These are phyloP conservation scores for Xylaria sp. DNA, from an alignment of 2,329 filamentous ascomycete genomes.

Conservation along the genomic window DNA sequence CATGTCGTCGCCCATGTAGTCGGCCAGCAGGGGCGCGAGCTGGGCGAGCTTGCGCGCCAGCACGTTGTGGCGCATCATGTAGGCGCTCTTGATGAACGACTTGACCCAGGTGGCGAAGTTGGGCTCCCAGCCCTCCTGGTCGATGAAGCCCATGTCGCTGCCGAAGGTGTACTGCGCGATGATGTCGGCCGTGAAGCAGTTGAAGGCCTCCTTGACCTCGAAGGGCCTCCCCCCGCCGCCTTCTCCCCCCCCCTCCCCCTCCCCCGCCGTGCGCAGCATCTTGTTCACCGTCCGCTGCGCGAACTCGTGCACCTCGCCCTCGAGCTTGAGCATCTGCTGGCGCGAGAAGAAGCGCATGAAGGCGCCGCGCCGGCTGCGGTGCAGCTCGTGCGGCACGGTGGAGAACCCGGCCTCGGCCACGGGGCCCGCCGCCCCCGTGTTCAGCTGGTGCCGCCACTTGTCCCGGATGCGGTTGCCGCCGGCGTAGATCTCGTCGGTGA, in stretches of 20 bases:
- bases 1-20: slow-evolving; percentile 28
- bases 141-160: slow-evolving; percentile 28
- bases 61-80: slow-evolving; percentile 27
- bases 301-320: slow-evolving; percentile 24
- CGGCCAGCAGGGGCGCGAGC: slow-evolving; percentile 20
- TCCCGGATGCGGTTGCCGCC: slow-evolving; percentile 23
- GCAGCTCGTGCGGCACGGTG: slow-evolving; percentile 31
- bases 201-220: slow-evolving; percentile 23
- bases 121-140: slow-evolving; percentile 29
- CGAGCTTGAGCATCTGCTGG: slow-evolving; percentile 37
- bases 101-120: slow-evolving; percentile 30
- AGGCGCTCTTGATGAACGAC: slow-evolving; percentile 28
- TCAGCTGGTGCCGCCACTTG: slow-evolving; percentile 32
- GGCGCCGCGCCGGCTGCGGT: slow-evolving; percentile 28
- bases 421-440: slow-evolving; percentile 27
- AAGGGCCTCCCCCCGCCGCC: too few relatives aligned
- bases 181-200: slow-evolving; percentile 25
- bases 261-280: slow-evolving; percentile 38
- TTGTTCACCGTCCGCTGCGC: slow-evolving; percentile 28
- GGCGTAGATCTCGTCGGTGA: slow-evolving; percentile 28
- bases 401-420: slow-evolving; percentile 27
- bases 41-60: slow-evolving; percentile 22
- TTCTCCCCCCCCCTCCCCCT: too few relatives aligned
- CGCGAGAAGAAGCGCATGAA: slow-evolving; percentile 34
- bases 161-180: slow-evolving; percentile 33